Base-by-base conservation (phyloP, 495 filamentous ascomycete species). In the Saxophila tyrrhenica region DNA sequence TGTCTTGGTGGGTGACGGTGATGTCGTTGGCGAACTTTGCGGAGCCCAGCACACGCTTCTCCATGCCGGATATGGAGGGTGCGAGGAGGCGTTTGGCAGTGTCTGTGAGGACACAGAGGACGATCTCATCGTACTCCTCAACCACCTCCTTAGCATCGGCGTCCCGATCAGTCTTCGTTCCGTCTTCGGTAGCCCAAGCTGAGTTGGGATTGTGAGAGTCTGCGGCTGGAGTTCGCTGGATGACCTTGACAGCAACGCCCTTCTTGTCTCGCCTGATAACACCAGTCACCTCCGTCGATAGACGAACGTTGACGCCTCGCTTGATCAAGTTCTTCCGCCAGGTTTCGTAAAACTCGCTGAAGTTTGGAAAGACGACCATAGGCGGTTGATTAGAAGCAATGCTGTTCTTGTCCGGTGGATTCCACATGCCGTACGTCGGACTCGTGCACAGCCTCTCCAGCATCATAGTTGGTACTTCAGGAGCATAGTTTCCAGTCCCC, bases 21-120 rank as follows among this genome's bases (percentile, higher is more conserved):
- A 91, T 79, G 65, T 94, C 86, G 71, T 89, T 79, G 65, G 75
- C 86, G 67, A 89, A 90, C 52, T 78, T 81, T n/a, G 84, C 84
- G 39, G 80, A 80, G 35, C 83, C 81, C 0, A 91, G 78, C 32
- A 91, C 80, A 22, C 71, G 78, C 25, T 68, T 75, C 63, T 91
- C 86, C 39, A 73, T 73, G 72, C 77, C 78, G 23, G 77, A 80
- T 23, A 84, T 74, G 25, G 80, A 78, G 38, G 71, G 68, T 52
- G 74, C 78, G 2, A 90, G 75, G 1, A 91, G 72, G 10, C 75
- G 74, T 49, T 81, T 78, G 9, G 86, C 80, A 35, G 83, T 83
- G 60, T 94, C 87, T 10, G 87, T 85, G 11, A 85, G 74, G n/a
- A 79, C 78, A 64, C 83, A 88, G 39, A 90, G 67, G 0, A 91